Percentiles rank a stretch among this genome's conserved stretches.
Evolutionary conservation across 1,284 basidiomycete species (phyloP).

Genomic region (Xanthoconium separans): DNA sequence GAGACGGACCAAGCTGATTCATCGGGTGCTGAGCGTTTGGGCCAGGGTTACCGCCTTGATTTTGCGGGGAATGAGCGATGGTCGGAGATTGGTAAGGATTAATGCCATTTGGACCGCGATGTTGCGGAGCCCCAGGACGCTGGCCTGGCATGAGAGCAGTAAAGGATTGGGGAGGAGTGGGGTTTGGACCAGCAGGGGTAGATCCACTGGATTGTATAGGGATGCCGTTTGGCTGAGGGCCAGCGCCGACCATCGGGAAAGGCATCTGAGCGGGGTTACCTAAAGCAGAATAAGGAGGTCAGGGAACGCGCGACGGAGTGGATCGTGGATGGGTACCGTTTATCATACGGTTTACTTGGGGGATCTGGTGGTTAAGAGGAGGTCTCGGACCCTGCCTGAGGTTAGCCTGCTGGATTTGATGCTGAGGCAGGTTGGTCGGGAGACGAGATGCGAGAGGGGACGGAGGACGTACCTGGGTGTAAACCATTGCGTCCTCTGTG

Average conservation of each 20-base stretch:
- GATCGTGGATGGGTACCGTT: conserved; percentile 34
- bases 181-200: conserved; percentile 24
- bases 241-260: conserved; percentile 29
- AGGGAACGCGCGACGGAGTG: conserved; percentile 23
- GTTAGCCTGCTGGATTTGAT: conserved; percentile 39
- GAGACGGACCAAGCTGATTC: conserved; percentile 51
- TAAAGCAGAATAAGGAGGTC: conserved; percentile 27
- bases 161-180: conserved; percentile 22
- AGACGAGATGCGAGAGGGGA: conserved; percentile 7
- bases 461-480: conserved; percentile 56
- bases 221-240: conserved; percentile 43
- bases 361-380: conserved; percentile 30
- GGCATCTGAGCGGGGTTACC: conserved; percentile 34
- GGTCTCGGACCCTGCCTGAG: conserved; percentile 31
- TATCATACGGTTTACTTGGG: conserved; percentile 26
- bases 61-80: conserved; percentile 42
- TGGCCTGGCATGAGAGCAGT: conserved; percentile 32
- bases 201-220: conserved; percentile 36
- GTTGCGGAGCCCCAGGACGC: conserved; percentile 35
- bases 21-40: conserved; percentile 37
- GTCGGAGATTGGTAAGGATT: conserved; percentile 44
- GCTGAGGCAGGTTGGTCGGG: conserved; percentile 27
- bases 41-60: conserved; percentile 29
- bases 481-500: conserved; percentile 66
- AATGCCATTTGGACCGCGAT: conserved; percentile 39